Evolutionary conservation across 257 asterid species (phyloP).

Genomic region (Solanum raphanifolium): DNA sequence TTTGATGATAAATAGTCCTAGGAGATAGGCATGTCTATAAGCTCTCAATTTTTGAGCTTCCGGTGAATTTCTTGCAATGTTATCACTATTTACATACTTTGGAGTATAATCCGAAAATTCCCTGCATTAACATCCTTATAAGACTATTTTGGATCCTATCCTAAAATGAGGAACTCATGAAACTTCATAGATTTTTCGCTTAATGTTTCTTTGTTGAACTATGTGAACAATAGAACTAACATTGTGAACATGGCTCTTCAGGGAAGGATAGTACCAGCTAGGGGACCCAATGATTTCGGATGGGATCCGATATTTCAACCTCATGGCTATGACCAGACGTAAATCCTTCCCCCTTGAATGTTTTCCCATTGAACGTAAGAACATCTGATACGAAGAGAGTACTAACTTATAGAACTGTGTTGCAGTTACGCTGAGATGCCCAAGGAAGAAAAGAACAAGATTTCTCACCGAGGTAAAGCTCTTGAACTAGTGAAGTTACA

Average conservation of each 20-base stretch:
- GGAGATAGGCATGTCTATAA: not conserved
- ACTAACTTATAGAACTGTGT: conserved; percentile 4
- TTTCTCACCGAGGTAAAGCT: conserved; percentile 82
- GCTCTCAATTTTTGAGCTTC: not conserved
- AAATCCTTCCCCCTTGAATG: conserved; percentile 3
- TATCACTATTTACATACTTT: not conserved
- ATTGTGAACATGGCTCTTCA: conserved; percentile 17
- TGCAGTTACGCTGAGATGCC: conserved; percentile 92
- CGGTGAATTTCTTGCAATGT: not conserved
- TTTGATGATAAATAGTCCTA: not conserved
- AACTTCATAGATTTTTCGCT: not conserved
- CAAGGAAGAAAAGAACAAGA: conserved; percentile 78
- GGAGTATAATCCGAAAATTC: not conserved
- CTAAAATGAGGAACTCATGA: not conserved
- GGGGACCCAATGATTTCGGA: conserved; percentile 92
- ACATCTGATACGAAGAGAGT: not conserved
- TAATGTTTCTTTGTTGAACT: not conserved
- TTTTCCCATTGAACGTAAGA: not conserved
- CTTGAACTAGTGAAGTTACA: conserved; percentile 76
- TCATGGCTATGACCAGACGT: conserved; percentile 83
- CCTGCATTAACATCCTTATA: not conserved
- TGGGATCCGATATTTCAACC: conserved; percentile 98
- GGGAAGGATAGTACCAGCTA: conserved; percentile 87
- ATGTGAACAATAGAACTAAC: not conserved
- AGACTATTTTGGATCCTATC: not conserved